Base-by-base conservation (phyloP, 306 rosid species). In the Lupinus albus region DNA sequence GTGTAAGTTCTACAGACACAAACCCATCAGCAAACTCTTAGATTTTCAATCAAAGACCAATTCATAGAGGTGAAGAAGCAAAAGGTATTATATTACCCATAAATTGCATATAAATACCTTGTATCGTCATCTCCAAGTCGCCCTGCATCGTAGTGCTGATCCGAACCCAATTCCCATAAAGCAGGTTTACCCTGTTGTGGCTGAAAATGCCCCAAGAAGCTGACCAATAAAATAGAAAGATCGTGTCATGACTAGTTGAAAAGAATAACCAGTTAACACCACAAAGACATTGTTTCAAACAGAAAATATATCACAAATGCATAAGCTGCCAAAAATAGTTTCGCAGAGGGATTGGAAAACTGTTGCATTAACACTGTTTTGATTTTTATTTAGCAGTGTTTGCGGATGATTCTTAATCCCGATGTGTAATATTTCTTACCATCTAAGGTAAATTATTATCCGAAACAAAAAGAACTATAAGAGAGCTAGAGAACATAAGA, bases 151-250 rank as follows among this genome's bases (percentile, higher is more conserved):
- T 73, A 72, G 76, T 85, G 94, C 64, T 91, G 96, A 77, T 94
- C 92, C 8, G 96, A 84, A 75, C 80, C 88, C 81, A 91, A 73
- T 56, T 90, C 99, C 99, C 99, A 94, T 4, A 94, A 73, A 62
- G 93, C 86, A 69, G 97, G 87, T 80, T 76, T 85, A 61, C 89
- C 91, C 38, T 55, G 85, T 63, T 78, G 96, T 17, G 99, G 97
- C 68, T 91, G 95, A 74, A 78, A 85, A 84, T 90, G 80, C 45
- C 99, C 97, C 73, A 91, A 79, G 81, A 94, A 94, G 60, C 97
- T 94, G 95, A 71, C 21, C 76, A 64, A 60, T 25, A 54, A 59
- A 47, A 66, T 52, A 68, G 62, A 47, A 57, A 75, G 33, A 50
- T 51, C 49, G 47, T 65, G 28, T 73, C 49, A 46, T 30, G 45